Conservation (phyloP, 768 basidiomycete species). For the Sarcodon sp. region DNA sequence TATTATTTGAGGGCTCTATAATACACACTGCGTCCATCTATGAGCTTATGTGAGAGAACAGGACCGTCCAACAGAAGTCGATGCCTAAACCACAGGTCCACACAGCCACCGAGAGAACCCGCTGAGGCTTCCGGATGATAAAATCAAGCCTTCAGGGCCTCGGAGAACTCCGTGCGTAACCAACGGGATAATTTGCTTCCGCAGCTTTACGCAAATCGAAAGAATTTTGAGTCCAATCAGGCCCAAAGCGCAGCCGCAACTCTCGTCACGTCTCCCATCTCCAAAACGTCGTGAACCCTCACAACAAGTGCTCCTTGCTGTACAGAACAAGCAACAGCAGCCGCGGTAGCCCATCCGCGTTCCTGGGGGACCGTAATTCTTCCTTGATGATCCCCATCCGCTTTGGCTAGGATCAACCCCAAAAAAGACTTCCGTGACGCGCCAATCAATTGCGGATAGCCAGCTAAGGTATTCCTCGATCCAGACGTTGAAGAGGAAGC, state of each 20-base stretch:
- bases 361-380: conserved; percentile 50
- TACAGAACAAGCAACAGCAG: conserved; percentile 59
- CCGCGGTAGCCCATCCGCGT: conserved; percentile 68
- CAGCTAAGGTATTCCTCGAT: conserved; percentile 34
- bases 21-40: too few species aligned
- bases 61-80: too few species aligned
- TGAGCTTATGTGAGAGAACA: too few species aligned
- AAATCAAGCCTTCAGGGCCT: too few species aligned
- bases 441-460: conserved; percentile 63
- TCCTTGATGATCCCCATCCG: conserved; percentile 30
- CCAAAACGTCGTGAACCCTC: conserved; percentile 70
- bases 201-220: too few species aligned
- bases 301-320: conserved; percentile 64
- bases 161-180: too few species aligned
- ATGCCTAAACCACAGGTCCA: too few species aligned
- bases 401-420: conserved; percentile 43
- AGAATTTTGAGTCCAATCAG: too few species aligned
- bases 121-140: too few species aligned
- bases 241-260: conserved; percentile 25
- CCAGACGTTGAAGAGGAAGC: conserved; percentile 18
- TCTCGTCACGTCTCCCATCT: conserved; percentile 61
- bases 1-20: too few species aligned
- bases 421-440: conserved; percentile 79
- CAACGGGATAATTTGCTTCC: too few species aligned
- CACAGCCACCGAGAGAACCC: too few species aligned